These are phyloP conservation scores for Trichoderma breve DNA, from an alignment of 2,329 filamentous ascomycete species.

Conservation along the genomic window DNA sequence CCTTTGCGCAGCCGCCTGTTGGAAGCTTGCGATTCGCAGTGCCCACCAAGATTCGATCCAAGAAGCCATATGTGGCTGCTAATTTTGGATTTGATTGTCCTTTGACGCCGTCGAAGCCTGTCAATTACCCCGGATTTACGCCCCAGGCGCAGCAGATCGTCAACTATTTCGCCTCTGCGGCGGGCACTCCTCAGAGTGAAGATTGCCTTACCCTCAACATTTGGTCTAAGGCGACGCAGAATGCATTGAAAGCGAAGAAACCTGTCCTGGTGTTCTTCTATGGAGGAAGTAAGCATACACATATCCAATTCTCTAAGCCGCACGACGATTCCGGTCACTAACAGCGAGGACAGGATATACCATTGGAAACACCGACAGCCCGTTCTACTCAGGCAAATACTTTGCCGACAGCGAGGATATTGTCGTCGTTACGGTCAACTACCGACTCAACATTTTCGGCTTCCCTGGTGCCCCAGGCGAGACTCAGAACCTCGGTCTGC, in stretches of 20 bases:
- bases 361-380: constrained; percentile 38
- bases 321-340: neutral
- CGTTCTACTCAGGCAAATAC: constrained; percentile 42
- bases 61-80: constrained; percentile 25
- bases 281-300: constrained; percentile 31
- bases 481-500: constrained; percentile 29
- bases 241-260: constrained; percentile 37
- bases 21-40: constrained; percentile 38
- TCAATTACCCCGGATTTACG: constrained; percentile 31
- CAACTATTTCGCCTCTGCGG: constrained; percentile 25
- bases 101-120: constrained; percentile 25
- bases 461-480: constrained; percentile 36
- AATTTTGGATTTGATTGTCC: constrained; percentile 32
- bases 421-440: constrained; percentile 48
- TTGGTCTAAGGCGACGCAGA: constrained; percentile 33
- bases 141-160: constrained; percentile 32
- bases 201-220: constrained; percentile 41
- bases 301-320: neutral
- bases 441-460: constrained; percentile 43
- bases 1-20: constrained; percentile 39
- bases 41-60: constrained; percentile 31
- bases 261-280: constrained; percentile 42
- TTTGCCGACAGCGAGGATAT: constrained; percentile 44
- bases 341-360: constrained; percentile 32
- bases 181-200: constrained; percentile 32